Base-by-base conservation (phyloP, 2,329 filamentous ascomycete species). In the Trichophyton schoenleinii region DNA sequence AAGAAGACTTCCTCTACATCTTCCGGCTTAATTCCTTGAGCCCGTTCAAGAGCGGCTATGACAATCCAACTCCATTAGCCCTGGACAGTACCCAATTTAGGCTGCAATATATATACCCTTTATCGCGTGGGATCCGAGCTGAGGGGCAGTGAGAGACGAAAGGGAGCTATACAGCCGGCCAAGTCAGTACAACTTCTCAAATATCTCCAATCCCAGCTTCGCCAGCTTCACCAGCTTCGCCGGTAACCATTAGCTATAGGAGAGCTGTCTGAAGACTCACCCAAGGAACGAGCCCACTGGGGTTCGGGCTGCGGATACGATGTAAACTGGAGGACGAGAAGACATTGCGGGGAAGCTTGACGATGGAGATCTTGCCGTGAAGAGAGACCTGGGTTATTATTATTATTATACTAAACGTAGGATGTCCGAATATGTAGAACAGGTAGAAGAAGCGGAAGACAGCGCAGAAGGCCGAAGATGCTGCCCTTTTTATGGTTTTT, bases 1-100 rank as follows among this genome's bases (percentile, higher is more conserved):
- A 96, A 95, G 81, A 94, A 95, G 72, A 99, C 90, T 76, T 99
- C 94, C 73, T 99, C 86, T 62, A 99, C 89, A 73, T 95, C 85
- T 70, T 91, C 85, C 61, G 90, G 82, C 79, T 95, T 91, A 78
- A 99, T 85, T 71, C 87, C 83, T 61, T 94, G 86, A 55, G 88
- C 89, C 70, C 90, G 87, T 78, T 91, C 87, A 67, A 99, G 83
- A 64, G 92, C 92, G 71, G 83, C 82, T 84, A 67, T 53, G 11
- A 1, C 8, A n/a, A 9, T 38, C 3, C 11, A 38, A 13, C 34
- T 11, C 28, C 11, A 20, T 55, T 55, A 55, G 52, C n/a, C 5
- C 6, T 53, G 44, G 63, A 60, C 11, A 13, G 22, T 36, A 63
- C 18, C 20, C 25, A 36, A 25, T 5, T 57, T 28, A 58, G 36